Evolutionary conservation across 331 rosid species (phyloP).

Genomic region (Malus hybrid): DNA sequence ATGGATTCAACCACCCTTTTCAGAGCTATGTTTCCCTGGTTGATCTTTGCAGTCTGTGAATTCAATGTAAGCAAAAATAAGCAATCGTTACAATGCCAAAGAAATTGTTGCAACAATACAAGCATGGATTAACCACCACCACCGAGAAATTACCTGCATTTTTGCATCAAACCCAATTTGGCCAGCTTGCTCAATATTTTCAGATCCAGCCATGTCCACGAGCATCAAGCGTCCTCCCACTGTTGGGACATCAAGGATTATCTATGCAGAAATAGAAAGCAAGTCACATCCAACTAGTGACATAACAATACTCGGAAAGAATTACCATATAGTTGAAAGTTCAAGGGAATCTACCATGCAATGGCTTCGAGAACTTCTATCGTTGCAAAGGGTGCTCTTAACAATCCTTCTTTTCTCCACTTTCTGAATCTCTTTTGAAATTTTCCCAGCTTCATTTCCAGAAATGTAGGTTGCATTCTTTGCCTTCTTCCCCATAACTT

Average conservation of each 20-base stretch:
- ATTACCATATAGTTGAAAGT: neutral
- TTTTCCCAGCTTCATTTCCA: constrained; percentile 94
- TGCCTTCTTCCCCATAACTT: constrained; percentile 99
- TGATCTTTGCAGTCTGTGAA: constrained; percentile 83
- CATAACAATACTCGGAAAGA: constrained; percentile 2
- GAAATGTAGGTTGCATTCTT: constrained; percentile 92
- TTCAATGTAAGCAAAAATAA: neutral
- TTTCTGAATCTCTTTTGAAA: constrained; percentile 94
- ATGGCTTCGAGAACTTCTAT: constrained; percentile 95
- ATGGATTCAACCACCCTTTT: constrained; percentile 98
- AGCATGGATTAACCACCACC: neutral
- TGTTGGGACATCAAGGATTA: constrained; percentile 89
- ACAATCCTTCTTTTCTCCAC: constrained; percentile 96
- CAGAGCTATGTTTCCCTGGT: constrained; percentile 89
- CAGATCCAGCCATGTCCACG: constrained; percentile 99
- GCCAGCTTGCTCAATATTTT: constrained; percentile 97
- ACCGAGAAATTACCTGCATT: constrained; percentile 69
- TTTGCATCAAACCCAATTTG: constrained; percentile 96
- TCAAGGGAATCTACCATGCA: constrained; percentile 63
- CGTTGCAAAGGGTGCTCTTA: constrained; percentile 98
- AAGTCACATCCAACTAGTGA: constrained; percentile 1
- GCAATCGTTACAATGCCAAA: neutral
- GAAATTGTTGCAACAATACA: neutral
- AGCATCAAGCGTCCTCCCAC: constrained; percentile 97
- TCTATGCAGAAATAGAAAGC: constrained; percentile 32